These are phyloP conservation scores for Panaeolus papilionaceus DNA, from an alignment of 768 basidiomycete species.

Conservation along the genomic window DNA sequence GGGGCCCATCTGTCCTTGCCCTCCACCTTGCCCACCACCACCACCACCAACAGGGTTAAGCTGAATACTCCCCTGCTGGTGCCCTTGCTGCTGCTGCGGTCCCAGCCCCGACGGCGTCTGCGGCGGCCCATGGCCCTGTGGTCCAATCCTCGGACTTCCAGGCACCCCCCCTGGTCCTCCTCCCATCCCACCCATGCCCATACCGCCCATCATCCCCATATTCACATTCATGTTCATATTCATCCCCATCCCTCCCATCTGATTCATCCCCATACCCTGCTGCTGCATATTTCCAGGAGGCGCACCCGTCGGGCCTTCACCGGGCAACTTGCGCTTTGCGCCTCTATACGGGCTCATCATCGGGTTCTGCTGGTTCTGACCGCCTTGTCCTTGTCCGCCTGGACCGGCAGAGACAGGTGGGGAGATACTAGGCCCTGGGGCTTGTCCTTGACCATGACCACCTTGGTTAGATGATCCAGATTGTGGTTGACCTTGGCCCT, in stretches of 20 bases:
- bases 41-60: neutral
- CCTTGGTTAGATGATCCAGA: slow-evolving; percentile 21
- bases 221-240: neutral
- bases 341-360: slow-evolving; percentile 38
- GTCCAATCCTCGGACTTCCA: slow-evolving; percentile 27
- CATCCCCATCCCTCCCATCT: slow-evolving; percentile 17
- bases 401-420: slow-evolving; percentile 7
- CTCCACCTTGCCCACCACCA: too few relatives aligned
- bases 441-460: neutral
- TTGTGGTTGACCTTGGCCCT: slow-evolving; percentile 19
- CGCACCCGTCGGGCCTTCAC: slow-evolving; percentile 21
- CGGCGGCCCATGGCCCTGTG: neutral
- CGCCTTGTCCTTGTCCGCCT: neutral
- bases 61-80: neutral
- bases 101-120: neutral
- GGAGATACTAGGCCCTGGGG: neutral
- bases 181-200: slow-evolving; percentile 20
- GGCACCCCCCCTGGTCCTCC: slow-evolving; percentile 17
- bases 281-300: slow-evolving; percentile 24
- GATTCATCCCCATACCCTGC: slow-evolving; percentile 21
- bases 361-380: slow-evolving; percentile 9
- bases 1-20: slow-evolving; percentile 22
- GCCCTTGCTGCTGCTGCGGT: neutral
- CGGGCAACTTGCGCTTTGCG: slow-evolving; percentile 35
- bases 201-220: slow-evolving; percentile 23